These are phyloP conservation scores for Irpex rosettiformis DNA, from an alignment of 1,284 basidiomycete species.

Conservation along the genomic window DNA sequence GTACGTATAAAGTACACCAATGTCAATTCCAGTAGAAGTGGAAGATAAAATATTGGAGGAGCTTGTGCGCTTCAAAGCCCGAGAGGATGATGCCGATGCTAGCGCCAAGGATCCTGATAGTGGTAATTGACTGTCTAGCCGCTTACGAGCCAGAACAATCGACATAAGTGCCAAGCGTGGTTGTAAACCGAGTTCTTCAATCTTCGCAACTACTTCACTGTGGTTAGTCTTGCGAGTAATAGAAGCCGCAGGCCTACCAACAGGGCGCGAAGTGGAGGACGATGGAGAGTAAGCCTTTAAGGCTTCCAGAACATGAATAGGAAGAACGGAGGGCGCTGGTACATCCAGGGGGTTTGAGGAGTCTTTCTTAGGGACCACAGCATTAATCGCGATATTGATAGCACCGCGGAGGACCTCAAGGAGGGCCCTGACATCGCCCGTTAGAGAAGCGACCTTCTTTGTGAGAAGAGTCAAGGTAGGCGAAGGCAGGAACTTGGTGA, in stretches of 20 bases:
- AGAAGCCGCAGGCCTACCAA: slow-evolving; percentile 8
- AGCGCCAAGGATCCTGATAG: slow-evolving; percentile 37
- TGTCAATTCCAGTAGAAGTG: slow-evolving; percentile 40
- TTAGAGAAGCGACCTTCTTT: slow-evolving; percentile 73
- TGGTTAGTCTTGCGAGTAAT: slow-evolving; percentile 34
- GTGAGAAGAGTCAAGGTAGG: slow-evolving; percentile 64
- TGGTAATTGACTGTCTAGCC: slow-evolving; percentile 52
- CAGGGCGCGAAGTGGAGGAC: slow-evolving; percentile 18
- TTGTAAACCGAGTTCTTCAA: slow-evolving; percentile 67
- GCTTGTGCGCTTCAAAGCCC: slow-evolving; percentile 44
- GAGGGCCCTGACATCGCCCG: slow-evolving; percentile 73
- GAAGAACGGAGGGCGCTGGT: slow-evolving; percentile 47
- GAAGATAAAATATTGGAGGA: slow-evolving; percentile 28
- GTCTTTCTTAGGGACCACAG: slow-evolving; percentile 9
- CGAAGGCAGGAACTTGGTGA: slow-evolving; percentile 56
- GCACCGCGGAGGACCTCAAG: slow-evolving; percentile 77
- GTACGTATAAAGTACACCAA: slow-evolving; percentile 57
- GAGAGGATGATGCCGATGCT: slow-evolving; percentile 30
- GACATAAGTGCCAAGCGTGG: slow-evolving; percentile 64
- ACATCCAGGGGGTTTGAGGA: slow-evolving; percentile 36
- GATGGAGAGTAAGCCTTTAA: slow-evolving; percentile 66
- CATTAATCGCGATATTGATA: slow-evolving; percentile 59
- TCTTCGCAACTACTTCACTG: slow-evolving; percentile 62
- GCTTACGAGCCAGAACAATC: slow-evolving; percentile 59
- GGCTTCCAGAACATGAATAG: slow-evolving; percentile 62